Conservation (phyloP, 306 rosid genomes). For the Casuarina cunninghamiana region DNA sequence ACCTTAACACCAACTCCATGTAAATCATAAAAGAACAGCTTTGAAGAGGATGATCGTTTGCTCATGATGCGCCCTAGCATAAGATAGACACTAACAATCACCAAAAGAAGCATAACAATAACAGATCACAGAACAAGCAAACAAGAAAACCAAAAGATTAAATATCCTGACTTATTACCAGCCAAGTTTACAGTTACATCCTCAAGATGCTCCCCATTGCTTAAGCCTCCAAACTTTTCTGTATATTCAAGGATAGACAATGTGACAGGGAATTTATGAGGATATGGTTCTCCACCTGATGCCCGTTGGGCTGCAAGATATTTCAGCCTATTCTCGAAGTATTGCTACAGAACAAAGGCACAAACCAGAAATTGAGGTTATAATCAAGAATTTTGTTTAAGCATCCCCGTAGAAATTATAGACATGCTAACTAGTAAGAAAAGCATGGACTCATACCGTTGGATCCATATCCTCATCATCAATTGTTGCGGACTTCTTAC, state of each 20-base stretch:
- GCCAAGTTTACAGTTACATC: slow-evolving; percentile 63
- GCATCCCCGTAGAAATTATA: background rate
- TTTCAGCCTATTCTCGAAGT: slow-evolving; percentile 75
- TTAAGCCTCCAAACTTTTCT: slow-evolving; percentile 45
- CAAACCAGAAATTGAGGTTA: background rate
- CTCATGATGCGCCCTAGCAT: slow-evolving; percentile 55
- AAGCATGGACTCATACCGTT: slow-evolving; percentile 44
- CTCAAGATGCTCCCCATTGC: slow-evolving; percentile 74
- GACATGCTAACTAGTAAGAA: background rate
- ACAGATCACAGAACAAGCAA: background rate
- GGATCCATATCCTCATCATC: slow-evolving; percentile 95
- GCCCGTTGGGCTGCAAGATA: slow-evolving; percentile 54
- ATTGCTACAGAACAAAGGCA: slow-evolving; percentile 60
- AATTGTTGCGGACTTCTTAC: slow-evolving; percentile 47
- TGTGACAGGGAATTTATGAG: slow-evolving; percentile 73
- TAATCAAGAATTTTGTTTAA: background rate
- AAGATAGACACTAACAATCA: background rate
- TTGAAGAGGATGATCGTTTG: slow-evolving; percentile 71
- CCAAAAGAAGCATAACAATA: background rate
- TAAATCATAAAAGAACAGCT: slow-evolving; percentile 75
- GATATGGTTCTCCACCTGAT: slow-evolving; percentile 68
- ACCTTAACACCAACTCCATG: slow-evolving; percentile 64
- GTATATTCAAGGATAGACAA: slow-evolving; percentile 52
- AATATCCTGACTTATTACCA: slow-evolving; percentile 39
- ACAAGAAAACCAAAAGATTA: background rate